Evolutionary conservation across 352 stramenopile species (phyloP).

Genomic region (Phytophthora sansomeana): DNA sequence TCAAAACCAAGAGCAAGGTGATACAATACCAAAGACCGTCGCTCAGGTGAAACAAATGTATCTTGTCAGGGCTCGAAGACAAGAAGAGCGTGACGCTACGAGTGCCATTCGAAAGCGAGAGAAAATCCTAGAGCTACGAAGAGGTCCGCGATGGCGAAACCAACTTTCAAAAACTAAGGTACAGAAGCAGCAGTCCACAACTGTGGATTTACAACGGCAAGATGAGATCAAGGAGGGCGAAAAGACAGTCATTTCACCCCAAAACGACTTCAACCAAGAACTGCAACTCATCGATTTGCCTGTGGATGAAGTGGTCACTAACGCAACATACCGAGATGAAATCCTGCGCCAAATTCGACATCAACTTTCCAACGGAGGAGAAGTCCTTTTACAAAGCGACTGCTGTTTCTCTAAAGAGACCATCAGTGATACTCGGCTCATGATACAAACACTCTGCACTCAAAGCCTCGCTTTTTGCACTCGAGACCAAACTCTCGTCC

Average conservation of each 20-base stretch:
- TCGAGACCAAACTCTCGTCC: conserved; percentile 54
- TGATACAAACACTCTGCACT: conserved; percentile 63
- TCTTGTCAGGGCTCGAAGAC: conserved; percentile 37
- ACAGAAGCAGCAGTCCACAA: not conserved
- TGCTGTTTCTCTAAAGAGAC: not conserved
- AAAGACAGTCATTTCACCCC: not conserved
- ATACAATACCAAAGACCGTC: conserved; percentile 42
- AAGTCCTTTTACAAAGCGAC: conserved; percentile 41
- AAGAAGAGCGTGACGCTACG: conserved; percentile 37
- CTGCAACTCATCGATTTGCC: conserved; percentile 23
- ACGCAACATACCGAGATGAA: conserved; percentile 33
- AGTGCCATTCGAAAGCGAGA: conserved; percentile 24
- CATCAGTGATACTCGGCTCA: conserved; percentile 34
- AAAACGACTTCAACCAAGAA: conserved; percentile 2
- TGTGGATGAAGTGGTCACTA: conserved; percentile 15
- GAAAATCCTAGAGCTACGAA: conserved; percentile 17
- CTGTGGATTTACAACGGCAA: conserved; percentile 4
- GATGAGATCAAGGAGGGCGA: not conserved
- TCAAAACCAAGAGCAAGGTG: conserved; percentile 4
- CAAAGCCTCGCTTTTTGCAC: conserved; percentile 56
- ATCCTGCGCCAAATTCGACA: conserved; percentile 47
- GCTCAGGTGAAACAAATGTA: conserved; percentile 58
- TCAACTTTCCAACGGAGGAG: conserved; percentile 37
- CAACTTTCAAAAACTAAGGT: conserved; percentile 14
- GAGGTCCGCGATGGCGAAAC: conserved; percentile 7